Conservation (phyloP, 176 grass and related monocot species). For the Hordeum marinum region DNA sequence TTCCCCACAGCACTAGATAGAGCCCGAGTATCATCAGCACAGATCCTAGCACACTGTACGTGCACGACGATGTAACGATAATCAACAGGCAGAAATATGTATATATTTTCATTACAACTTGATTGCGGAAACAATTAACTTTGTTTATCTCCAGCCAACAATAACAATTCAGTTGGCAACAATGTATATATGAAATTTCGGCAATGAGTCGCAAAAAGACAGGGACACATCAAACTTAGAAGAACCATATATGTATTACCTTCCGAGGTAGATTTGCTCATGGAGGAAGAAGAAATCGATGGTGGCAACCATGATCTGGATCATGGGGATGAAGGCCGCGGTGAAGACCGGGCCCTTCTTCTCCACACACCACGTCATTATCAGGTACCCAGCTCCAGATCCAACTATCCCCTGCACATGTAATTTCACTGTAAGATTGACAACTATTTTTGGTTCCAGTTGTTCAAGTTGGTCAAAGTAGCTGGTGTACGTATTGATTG, state of each 20-base stretch:
- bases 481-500: neutral
- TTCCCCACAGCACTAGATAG: slow-evolving; percentile 84
- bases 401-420: slow-evolving; percentile 60
- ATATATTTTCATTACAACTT: no score
- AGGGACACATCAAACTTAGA: neutral
- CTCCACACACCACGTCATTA: slow-evolving; percentile 83
- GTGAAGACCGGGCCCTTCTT: slow-evolving; percentile 86
- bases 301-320: slow-evolving; percentile 77
- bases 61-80: neutral
- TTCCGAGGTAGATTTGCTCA: slow-evolving; percentile 60
- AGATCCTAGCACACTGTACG: slow-evolving; percentile 54
- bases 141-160: neutral
- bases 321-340: slow-evolving; percentile 69
- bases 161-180: neutral
- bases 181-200: neutral
- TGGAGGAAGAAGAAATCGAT: slow-evolving; percentile 71
- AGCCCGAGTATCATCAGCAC: slow-evolving; percentile 54
- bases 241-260: slow-evolving; percentile 23
- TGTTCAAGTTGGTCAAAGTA: neutral
- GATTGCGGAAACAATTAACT: no score
- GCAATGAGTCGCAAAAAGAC: neutral
- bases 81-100: neutral
- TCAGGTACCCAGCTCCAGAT: slow-evolving; percentile 57
- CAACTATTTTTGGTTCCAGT: neutral
- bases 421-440: neutral